Evolutionary conservation across 75 land plant species (phyloP).

Genomic region (Cunninghamia lanceolata): DNA sequence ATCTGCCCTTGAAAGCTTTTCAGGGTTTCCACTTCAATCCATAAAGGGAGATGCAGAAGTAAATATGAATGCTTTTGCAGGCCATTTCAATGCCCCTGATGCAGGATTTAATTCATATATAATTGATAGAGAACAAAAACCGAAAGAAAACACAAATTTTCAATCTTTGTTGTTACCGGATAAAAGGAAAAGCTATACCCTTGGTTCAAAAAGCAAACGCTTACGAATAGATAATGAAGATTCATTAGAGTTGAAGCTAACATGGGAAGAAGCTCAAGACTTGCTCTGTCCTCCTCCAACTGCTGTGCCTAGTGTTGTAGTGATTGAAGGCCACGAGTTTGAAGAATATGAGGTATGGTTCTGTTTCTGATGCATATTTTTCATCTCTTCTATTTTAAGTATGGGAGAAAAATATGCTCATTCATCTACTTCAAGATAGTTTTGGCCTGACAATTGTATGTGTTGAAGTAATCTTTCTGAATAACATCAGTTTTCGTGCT

Average conservation of each 20-base stretch:
- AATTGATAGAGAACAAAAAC: conserved; percentile 35
- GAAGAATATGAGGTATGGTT: conserved; percentile 90
- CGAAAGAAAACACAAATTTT: conserved; percentile 24
- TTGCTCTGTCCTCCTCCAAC: conserved; percentile 72
- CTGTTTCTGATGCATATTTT: neutral
- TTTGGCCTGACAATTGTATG: neutral
- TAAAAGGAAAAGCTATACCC: conserved; percentile 49
- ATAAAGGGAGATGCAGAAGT: conserved; percentile 19
- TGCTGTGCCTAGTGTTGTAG: conserved; percentile 43
- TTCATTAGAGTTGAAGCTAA: conserved; percentile 59
- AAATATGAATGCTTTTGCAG: conserved; percentile 13
- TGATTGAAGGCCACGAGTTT: conserved; percentile 88
- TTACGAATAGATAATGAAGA: conserved; percentile 63
- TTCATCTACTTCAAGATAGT: neutral
- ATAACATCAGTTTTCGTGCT: neutral
- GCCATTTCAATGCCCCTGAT: conserved; percentile 30
- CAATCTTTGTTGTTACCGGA: conserved; percentile 20
- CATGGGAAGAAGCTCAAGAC: conserved; percentile 92
- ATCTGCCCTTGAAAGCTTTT: conserved; percentile 12
- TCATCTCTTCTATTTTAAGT: neutral
- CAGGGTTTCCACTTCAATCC: conserved; percentile 12
- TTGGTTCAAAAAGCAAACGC: conserved; percentile 71
- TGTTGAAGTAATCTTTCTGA: conserved; percentile 1
- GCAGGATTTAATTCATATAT: conserved; percentile 20
- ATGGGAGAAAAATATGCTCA: conserved; percentile 1